Evolutionary conservation across 2,329 filamentous ascomycete species (phyloP).

Genomic region (Fusarium caatingaense): DNA sequence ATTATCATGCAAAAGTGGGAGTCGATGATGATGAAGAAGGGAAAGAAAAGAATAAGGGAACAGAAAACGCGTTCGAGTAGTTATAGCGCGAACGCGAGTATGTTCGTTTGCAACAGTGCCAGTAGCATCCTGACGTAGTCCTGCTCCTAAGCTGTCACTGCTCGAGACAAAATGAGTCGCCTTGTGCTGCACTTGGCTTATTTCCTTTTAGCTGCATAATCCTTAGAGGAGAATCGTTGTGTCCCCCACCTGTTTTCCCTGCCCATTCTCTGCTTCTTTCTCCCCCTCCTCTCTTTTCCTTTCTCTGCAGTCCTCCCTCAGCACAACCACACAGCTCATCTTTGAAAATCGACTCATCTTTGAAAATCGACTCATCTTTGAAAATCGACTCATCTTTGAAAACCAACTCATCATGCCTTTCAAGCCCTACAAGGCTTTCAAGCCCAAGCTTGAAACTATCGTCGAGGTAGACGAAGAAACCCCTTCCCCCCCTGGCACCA

Average conservation of each 20-base stretch:
- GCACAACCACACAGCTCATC: background rate
- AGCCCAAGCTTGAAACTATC: background rate
- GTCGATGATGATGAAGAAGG: background rate
- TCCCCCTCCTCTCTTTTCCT: background rate
- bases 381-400: background rate
- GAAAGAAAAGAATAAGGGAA: background rate
- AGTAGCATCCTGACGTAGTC: background rate
- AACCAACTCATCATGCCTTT: background rate
- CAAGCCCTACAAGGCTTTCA: background rate
- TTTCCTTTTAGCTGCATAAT: background rate
- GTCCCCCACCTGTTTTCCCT: background rate
- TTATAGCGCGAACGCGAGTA: background rate
- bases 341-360: background rate
- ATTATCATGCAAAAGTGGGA: background rate
- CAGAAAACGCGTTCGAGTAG: background rate
- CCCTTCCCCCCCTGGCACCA: too few relatives aligned
- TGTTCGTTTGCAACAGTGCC: background rate
- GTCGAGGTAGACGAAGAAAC: background rate
- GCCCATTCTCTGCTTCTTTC: too few relatives aligned
- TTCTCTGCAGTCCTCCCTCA: background rate
- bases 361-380: background rate
- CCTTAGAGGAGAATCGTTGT: background rate
- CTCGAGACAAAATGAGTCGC: fast-evolving
- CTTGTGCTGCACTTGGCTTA: background rate
- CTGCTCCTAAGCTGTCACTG: background rate